A percentile compares a stretch with the other conserved stretches of the same genome.
These are phyloP conservation scores for Plasmodium fragile DNA, from an alignment of 169 alveolate species.

Conservation along the genomic window DNA sequence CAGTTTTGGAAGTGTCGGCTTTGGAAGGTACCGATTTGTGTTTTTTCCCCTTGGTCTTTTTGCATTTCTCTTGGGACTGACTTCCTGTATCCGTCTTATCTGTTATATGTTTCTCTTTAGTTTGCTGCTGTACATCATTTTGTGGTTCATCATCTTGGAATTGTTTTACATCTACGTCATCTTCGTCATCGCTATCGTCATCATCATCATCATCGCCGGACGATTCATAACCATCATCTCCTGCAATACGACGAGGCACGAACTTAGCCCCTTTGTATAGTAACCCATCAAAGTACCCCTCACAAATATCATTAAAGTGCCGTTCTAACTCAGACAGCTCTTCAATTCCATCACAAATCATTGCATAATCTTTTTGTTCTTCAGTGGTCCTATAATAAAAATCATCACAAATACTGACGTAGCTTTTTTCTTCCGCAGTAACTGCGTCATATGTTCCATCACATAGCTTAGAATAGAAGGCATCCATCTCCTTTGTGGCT, in stretches of 20 bases:
- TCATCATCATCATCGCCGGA: neutral
- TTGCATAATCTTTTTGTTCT: neutral
- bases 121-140: neutral
- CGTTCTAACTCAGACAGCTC: neutral
- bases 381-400: neutral
- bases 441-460: neutral
- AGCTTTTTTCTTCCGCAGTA: neutral
- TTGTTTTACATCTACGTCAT: neutral
- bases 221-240: neutral
- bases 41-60: neutral
- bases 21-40: neutral
- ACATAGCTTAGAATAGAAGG: neutral
- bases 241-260: neutral
- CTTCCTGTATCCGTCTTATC: neutral
- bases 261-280: neutral
- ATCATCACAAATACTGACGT: neutral
- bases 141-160: neutral
- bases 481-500: neutral
- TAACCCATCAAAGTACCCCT: neutral
- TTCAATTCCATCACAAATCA: neutral
- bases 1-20: neutral
- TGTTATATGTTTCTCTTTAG: neutral
- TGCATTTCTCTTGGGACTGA: neutral
- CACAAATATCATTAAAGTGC: neutral
- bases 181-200: neutral